Percentiles rank a stretch among this genome's conserved stretches.
These are phyloP conservation scores for Lagerstroemia speciosa DNA, from an alignment of 345 rosid genomes.

Conservation along the genomic window DNA sequence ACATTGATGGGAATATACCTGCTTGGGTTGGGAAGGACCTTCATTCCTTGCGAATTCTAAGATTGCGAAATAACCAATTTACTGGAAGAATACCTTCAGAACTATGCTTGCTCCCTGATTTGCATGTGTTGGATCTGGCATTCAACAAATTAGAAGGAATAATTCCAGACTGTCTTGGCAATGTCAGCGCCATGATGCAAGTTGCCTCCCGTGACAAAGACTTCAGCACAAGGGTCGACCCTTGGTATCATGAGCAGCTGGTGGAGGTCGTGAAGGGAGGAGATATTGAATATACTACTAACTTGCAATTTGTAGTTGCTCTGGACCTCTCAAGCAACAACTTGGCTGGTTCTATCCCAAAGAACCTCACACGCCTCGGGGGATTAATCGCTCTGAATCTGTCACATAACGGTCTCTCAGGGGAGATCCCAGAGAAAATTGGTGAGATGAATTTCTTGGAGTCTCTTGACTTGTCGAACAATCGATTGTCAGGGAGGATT, in stretches of 20 bases:
- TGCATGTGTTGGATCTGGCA: conserved; percentile 7
- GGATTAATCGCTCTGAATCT: conserved; percentile 16
- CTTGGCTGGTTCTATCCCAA: conserved; percentile 14
- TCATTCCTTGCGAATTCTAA: background rate
- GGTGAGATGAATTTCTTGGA: conserved; percentile 10
- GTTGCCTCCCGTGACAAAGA: background rate
- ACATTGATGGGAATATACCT: conserved; percentile 7
- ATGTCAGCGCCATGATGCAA: background rate
- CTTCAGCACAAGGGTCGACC: no score
- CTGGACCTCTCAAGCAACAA: conserved; percentile 22
- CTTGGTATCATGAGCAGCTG: conserved; percentile 3
- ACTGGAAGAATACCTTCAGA: background rate
- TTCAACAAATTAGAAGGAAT: background rate
- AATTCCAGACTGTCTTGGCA: background rate
- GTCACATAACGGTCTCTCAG: conserved; percentile 16
- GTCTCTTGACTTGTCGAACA: conserved; percentile 21
- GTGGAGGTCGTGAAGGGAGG: background rate
- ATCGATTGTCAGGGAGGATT: conserved; percentile 14
- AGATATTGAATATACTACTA: background rate
- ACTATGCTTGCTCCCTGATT: background rate
- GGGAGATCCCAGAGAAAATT: conserved; percentile 12
- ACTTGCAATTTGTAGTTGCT: conserved; percentile 6
- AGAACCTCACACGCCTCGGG: conserved; percentile 8
- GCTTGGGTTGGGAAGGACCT: conserved; percentile 3
- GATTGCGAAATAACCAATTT: conserved; percentile 3